Evolutionary conservation across 306 rosid species (phyloP), one percentile per base, ranked within the genome.

Genomic region (Lathyrus sativus): DNA sequence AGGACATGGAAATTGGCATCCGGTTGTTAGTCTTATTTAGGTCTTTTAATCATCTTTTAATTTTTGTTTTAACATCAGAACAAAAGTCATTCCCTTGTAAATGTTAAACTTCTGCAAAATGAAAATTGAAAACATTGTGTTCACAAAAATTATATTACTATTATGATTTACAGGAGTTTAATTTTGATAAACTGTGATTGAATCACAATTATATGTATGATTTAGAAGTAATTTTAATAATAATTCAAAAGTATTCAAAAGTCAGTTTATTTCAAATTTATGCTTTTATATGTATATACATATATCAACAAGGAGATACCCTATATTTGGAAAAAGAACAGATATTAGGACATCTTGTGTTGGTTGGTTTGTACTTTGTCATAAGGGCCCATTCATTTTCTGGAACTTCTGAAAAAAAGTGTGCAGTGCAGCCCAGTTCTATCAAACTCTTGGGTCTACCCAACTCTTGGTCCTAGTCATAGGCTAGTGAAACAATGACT

Each of bases 371-470:
- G 56, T 18, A 44, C 39, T 35, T 8, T 35, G 77, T 19, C 37
- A 72, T 58, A 39, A 69, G 59, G 42, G 65, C 67, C 63, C 78
- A 31, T 77, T 65, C 54, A 60, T 42, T 68, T 68, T 54, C 33
- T 41, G 69, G 8, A 68, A 67, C 62, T 5, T 51, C 35, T 33
- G 70, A 19, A 37, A 37, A 17, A 39, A 62, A 31, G 12, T 33
- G 35, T 29, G 33, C 59, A 53, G n/a, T 37, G 66, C 74, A 69
- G n/a, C 74, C 68, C 74, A 59, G 44, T 70, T 79, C 53, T 72
- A 54, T 70, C 59, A 57, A 70, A 69, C 71, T 44, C 35, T 70
- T 37, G 72, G 82, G 72, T 65, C 80, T 72, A 71, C 73, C 64
- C 18, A 12, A 55, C 62, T 56, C 60, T 33, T 15, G 7, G 37